Percentiles rank a stretch among this genome's conserved stretches.
These are phyloP conservation scores for Thielaviopsis euricoi DNA, from an alignment of 2,329 filamentous ascomycete genomes.

Conservation along the genomic window DNA sequence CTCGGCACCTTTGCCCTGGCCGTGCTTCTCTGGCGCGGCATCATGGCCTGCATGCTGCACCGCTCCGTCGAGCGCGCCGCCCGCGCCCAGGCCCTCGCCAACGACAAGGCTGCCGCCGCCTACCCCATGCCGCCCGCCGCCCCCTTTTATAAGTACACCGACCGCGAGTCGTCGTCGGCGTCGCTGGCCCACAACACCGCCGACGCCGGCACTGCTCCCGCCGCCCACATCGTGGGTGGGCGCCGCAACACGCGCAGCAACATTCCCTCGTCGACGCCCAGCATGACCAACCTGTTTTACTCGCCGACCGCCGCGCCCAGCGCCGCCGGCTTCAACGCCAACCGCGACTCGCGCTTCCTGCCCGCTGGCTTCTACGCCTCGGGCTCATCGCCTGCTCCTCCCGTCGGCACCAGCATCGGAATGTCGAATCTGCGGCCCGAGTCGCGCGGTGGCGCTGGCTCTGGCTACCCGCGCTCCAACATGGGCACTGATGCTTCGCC, in stretches of 20 bases:
- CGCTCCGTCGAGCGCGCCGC: constrained; percentile 78
- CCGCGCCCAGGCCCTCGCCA: constrained; percentile 51
- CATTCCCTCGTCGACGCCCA: constrained; percentile 38
- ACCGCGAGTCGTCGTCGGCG: constrained; percentile 35
- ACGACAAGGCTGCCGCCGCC: constrained; percentile 49
- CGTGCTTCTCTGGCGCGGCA: constrained; percentile 74
- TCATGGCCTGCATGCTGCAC: constrained; percentile 82
- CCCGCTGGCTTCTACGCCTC: constrained; percentile 85
- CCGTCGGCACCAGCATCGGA: constrained; percentile 35
- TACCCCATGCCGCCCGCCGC: constrained; percentile 37
- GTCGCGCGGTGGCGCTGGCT: constrained; percentile 27
- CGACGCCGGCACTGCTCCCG: constrained; percentile 9
- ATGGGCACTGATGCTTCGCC: constrained; percentile 32
- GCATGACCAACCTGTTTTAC: constrained; percentile 70
- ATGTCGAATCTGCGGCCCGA: constrained; percentile 45
- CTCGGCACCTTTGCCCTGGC: constrained; percentile 67
- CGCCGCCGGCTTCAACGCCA: constrained; percentile 43
- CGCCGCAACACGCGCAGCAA: constrained; percentile 36
- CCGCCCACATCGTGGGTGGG: constrained; percentile 30
- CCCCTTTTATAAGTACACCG: constrained; percentile 48
- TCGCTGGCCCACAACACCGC: constrained; percentile 22
- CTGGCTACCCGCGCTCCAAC: constrained; percentile 23
- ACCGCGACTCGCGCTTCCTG: constrained; percentile 63
- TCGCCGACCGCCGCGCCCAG: constrained; percentile 69
- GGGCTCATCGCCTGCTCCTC: constrained; percentile 33